phyloP scores from a whole-genome alignment of 2,329 filamentous ascomycete species.

The Madurella mycetomatis region DNA sequence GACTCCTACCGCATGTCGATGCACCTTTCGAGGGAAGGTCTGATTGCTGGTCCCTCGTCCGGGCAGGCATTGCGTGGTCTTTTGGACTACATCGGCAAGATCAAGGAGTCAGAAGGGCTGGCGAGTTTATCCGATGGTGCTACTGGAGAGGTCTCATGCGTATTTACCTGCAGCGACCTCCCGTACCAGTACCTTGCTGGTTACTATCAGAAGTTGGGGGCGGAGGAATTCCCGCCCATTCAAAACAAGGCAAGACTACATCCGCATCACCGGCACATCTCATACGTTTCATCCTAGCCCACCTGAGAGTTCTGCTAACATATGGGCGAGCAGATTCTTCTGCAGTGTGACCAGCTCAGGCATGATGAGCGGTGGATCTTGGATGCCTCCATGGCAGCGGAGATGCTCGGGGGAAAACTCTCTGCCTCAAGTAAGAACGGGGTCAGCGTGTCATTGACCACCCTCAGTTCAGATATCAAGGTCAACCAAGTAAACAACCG shows the following conservation, averaged over 20 bases:
- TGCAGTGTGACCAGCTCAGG: conserved; percentile 3
- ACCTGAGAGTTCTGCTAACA: not conserved
- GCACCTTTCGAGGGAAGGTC: conserved; percentile 47
- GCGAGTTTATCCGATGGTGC: conserved; percentile 39
- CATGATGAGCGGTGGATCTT: conserved; percentile 8
- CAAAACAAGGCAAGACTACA: conserved; percentile 3
- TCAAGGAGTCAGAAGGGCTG: conserved; percentile 40
- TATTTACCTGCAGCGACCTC: conserved; percentile 54
- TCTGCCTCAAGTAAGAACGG: not conserved
- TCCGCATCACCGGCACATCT: conserved; percentile 14
- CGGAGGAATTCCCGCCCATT: conserved; percentile 41
- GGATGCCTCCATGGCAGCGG: not conserved
- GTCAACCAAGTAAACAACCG: not conserved
- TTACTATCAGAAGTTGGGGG: conserved; percentile 48
- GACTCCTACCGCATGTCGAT: conserved; percentile 49
- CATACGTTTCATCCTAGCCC: not conserved
- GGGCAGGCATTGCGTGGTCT: conserved; percentile 49
- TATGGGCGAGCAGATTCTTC: not conserved
- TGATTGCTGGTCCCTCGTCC: conserved; percentile 53
- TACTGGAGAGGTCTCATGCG: conserved; percentile 41
- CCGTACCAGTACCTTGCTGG: conserved; percentile 55
- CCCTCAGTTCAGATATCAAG: not conserved
- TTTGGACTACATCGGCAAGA: conserved; percentile 43
- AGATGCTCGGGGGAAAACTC: not conserved
- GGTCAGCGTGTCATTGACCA: not conserved